phyloP scores from a whole-genome alignment of 192 early-diverging fungal genomes.

The Dissophora ornata region DNA sequence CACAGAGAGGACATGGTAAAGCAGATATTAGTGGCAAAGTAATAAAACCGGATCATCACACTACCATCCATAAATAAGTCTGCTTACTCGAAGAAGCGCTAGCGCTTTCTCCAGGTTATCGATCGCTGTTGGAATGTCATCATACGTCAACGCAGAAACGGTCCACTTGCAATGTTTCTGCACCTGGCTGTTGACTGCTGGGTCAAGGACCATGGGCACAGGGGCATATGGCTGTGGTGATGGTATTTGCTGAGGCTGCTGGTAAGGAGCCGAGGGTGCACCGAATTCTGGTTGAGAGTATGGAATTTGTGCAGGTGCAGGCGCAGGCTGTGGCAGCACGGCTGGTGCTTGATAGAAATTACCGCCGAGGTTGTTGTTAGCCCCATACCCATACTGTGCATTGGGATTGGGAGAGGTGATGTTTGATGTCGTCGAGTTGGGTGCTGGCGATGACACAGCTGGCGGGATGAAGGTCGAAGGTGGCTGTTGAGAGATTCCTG shows the following conservation, averaged over 20 bases:
- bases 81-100: conserved; percentile 51
- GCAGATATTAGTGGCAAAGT: no score
- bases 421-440: conserved; percentile 19
- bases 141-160: conserved; percentile 94
- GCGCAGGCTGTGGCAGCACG: conserved; percentile 8
- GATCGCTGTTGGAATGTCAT: conserved; percentile 91
- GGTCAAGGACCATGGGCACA: conserved; percentile 55
- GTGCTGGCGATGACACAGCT: conserved; percentile 6
- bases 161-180: conserved; percentile 94
- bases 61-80: no score
- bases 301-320: conserved; percentile 10
- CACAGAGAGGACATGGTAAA: neutral
- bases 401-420: conserved; percentile 2
- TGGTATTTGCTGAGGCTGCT: conserved; percentile 32
- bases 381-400: conserved; percentile 11
- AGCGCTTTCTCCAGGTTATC: conserved; percentile 79
- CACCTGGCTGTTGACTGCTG: conserved; percentile 68
- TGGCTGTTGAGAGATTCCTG: conserved; percentile 18
- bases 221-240: conserved; percentile 17
- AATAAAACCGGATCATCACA: neutral
- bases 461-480: conserved; percentile 12
- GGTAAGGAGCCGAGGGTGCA: conserved; percentile 37
- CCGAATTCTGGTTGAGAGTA: conserved; percentile 31
- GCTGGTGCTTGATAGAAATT: conserved; percentile 10
- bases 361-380: conserved; percentile 2